These are phyloP conservation scores for Escovopsis weberi DNA, from an alignment of 2,329 filamentous ascomycete species.

Conservation along the genomic window DNA sequence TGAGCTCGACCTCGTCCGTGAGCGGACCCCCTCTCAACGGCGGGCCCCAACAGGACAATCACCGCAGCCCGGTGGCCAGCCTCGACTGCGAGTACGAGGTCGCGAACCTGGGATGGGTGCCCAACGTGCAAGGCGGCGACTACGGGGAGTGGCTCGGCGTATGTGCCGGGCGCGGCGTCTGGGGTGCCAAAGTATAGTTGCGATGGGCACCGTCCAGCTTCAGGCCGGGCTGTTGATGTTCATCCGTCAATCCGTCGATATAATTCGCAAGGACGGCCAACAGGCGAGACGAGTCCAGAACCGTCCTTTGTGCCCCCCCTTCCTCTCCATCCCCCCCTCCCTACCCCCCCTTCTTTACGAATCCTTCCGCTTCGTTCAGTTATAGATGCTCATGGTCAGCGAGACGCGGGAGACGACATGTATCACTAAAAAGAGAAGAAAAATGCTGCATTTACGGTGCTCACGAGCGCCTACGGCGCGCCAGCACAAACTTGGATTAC, in stretches of 20 bases:
- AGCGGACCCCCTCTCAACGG: constrained; percentile 31
- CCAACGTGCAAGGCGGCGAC: constrained; percentile 51
- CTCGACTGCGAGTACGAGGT: constrained; percentile 85
- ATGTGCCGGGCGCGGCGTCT: constrained; percentile 65
- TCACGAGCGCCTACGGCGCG: background rate
- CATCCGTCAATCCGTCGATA: too few species aligned
- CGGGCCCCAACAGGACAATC: constrained; percentile 36
- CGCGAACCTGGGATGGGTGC: constrained; percentile 73
- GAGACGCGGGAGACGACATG: background rate
- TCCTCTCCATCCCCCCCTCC: background rate
- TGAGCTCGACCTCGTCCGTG: constrained; percentile 42
- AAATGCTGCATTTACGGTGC: constrained; percentile 4
- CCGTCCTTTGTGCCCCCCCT: too few species aligned
- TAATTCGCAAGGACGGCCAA: background rate
- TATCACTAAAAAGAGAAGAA: constrained; percentile 1
- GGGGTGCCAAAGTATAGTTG: constrained; percentile 47
- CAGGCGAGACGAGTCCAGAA: background rate
- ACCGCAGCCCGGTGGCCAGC: constrained; percentile 54
- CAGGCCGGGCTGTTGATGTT: too few species aligned
- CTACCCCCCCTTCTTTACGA: background rate
- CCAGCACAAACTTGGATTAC: constrained; percentile 2
- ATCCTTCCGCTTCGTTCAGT: background rate
- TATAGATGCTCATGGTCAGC: constrained; percentile 3
- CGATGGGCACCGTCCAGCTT: background rate
- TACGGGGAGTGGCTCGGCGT: constrained; percentile 75